phyloP scores from a whole-genome alignment of 2,329 filamentous ascomycete species.

The Arachnopeziza araneosa region DNA sequence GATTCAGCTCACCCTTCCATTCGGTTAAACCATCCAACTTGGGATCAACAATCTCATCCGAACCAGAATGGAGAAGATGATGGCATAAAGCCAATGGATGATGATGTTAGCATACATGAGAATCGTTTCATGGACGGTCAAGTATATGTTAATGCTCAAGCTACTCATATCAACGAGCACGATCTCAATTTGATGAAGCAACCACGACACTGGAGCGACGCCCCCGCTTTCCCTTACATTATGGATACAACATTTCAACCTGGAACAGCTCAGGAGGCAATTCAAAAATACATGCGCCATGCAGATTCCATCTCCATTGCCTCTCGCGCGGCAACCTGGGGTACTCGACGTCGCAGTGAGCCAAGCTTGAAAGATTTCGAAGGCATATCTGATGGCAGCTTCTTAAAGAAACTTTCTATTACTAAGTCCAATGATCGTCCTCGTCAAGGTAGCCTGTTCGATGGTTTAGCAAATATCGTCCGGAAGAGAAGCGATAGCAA shows the following conservation, averaged over 20 bases:
- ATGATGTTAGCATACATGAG: slow-evolving; percentile 28
- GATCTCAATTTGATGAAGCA: slow-evolving; percentile 27
- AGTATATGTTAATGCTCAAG: slow-evolving; percentile 25
- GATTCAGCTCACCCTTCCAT: slow-evolving; percentile 2
- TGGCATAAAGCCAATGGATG: slow-evolving; percentile 23
- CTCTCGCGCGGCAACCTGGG: slow-evolving; percentile 63
- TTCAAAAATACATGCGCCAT: slow-evolving; percentile 38
- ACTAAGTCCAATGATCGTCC: slow-evolving; percentile 37
- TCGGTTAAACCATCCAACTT: neutral
- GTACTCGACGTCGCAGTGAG: slow-evolving; percentile 60
- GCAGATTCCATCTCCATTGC: slow-evolving; percentile 49
- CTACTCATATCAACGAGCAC: slow-evolving; percentile 15
- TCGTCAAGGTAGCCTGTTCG: slow-evolving; percentile 48
- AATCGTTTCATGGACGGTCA: slow-evolving; percentile 28
- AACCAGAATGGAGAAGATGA: slow-evolving; percentile 6
- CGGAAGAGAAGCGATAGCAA: slow-evolving; percentile 28
- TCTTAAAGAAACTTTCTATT: slow-evolving; percentile 58
- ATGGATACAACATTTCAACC: slow-evolving; percentile 35
- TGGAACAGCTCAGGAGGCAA: slow-evolving; percentile 43
- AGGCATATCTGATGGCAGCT: slow-evolving; percentile 52
- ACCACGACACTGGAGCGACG: slow-evolving; percentile 32
- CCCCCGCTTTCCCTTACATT: slow-evolving; percentile 31
- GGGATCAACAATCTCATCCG: slow-evolving; percentile 8
- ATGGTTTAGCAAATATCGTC: slow-evolving; percentile 29
- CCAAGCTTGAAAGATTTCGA: slow-evolving; percentile 54